Evolutionary conservation across 768 basidiomycete genomes (phyloP).

Genomic region (Vararia minispora): DNA sequence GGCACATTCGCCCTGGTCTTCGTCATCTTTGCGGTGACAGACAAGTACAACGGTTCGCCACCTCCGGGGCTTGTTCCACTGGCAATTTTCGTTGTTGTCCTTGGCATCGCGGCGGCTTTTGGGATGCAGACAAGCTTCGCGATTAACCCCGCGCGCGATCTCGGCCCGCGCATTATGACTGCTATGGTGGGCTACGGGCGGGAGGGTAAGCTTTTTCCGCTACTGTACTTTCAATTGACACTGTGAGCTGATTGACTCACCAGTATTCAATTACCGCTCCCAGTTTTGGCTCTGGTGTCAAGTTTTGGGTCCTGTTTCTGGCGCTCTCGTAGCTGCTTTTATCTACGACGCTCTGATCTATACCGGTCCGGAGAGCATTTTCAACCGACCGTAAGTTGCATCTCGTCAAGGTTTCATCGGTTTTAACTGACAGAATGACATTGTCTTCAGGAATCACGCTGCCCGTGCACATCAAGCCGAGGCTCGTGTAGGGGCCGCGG

Average conservation of each 20-base stretch:
- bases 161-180: constrained; percentile 58
- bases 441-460: too few relatives aligned
- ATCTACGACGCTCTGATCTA: constrained; percentile 51
- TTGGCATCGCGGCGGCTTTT: constrained; percentile 47
- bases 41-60: constrained; percentile 38
- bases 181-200: constrained; percentile 66
- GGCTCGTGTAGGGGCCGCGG: too few relatives aligned
- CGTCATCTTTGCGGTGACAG: constrained; percentile 40
- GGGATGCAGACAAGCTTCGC: constrained; percentile 57
- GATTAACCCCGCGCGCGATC: constrained; percentile 62
- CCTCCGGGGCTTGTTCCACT: constrained; percentile 43
- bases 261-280: constrained; percentile 30
- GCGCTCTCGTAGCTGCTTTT: constrained; percentile 41
- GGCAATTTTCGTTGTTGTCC: constrained; percentile 40
- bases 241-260: not conserved
- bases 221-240: not conserved
- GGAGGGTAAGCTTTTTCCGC: constrained; percentile 19
- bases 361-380: constrained; percentile 39
- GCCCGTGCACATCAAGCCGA: too few relatives aligned
- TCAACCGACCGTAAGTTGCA: constrained; percentile 45
- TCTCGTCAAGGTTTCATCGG: too few relatives aligned
- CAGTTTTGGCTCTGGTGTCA: constrained; percentile 75
- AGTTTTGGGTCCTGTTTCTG: constrained; percentile 45
- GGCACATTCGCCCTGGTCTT: constrained; percentile 44
- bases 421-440: too few relatives aligned